Evolutionary conservation across 176 grass and related monocot genomes (phyloP).

Genomic region (Triticum urartu): DNA sequence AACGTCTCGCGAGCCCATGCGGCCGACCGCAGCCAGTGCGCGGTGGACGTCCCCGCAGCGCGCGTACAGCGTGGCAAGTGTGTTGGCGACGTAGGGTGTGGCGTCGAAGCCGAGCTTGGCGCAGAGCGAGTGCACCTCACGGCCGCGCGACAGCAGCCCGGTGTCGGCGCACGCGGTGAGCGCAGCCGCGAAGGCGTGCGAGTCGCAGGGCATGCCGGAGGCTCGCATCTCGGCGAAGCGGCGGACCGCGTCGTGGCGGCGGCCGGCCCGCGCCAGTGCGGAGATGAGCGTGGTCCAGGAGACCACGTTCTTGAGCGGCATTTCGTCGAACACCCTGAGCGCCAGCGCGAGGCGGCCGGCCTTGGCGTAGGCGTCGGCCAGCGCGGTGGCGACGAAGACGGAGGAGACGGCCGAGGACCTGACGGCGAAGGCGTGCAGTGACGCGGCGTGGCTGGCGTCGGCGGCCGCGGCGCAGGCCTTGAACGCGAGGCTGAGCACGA

Average conservation of each 20-base stretch:
- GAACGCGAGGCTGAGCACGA: conserved; percentile 54
- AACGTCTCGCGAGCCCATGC: conserved; percentile 26
- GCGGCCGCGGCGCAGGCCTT: conserved; percentile 48
- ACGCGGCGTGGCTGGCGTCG: conserved; percentile 4
- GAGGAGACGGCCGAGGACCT: conserved; percentile 37
- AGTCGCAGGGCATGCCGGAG: background rate
- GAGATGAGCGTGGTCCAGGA: conserved; percentile 62
- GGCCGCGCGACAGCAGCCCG: conserved; percentile 34
- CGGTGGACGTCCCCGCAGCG: conserved; percentile 24
- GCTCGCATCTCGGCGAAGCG: conserved; percentile 52
- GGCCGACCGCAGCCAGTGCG: conserved; percentile 25
- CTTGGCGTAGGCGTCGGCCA: conserved; percentile 67
- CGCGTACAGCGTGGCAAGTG: conserved; percentile 51
- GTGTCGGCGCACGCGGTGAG: background rate
- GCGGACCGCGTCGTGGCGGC: conserved; percentile 50
- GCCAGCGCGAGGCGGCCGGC: conserved; percentile 12
- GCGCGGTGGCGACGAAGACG: conserved; percentile 55
- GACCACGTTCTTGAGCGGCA: conserved; percentile 48
- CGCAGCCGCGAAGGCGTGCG: background rate
- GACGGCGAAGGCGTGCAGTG: conserved; percentile 54
- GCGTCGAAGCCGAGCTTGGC: conserved; percentile 55
- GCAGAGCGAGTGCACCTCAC: conserved; percentile 53
- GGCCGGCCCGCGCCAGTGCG: conserved; percentile 49
- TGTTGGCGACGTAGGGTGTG: conserved; percentile 53
- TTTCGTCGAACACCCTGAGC: conserved; percentile 62